Evolutionary conservation across 768 basidiomycete genomes (phyloP), one percentile per base, ranked within the genome.

Genomic region (Omphalotus guepiniiformis): DNA sequence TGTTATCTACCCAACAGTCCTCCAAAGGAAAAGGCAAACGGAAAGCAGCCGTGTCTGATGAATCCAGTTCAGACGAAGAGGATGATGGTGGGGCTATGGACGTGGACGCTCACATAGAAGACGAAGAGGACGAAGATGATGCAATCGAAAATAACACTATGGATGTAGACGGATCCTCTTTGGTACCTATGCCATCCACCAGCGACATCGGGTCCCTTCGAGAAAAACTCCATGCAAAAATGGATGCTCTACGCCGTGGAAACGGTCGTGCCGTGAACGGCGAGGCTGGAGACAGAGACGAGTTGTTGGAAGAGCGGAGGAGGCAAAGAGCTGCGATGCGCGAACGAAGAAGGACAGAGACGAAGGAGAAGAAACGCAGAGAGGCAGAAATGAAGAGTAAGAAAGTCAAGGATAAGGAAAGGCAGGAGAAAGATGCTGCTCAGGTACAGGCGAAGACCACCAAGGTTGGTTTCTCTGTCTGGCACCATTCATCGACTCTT

Each of bases 261-360:
- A 66, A 67, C 9, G 48, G 57, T 53, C 49, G 61, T 3, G 51
- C 52, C 18, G 59, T 46, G 22, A 55, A 55, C 39, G 57, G 58
- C 2, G 76, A 79, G 57, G 71, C 80, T 8, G 76, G 73, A 5
- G 83, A 84, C 58, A 82, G 78, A 59, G 93, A 97, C 59, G 90
- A 83, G 51, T 62, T 97, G 38, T 62, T 97, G 42, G 88, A 92
- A 58, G 88, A 92, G 63, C 73, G 88, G 44, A 70, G 93, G 51
- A 65, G 67, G 55, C 83, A 89, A 58, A 72, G 92, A 4, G 93
- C 85, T 0, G 80, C 84, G 27, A 74, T 96, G 74, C 75, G 93
- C 18, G 94, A 97, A 65, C 78, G 82, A 48, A 70, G 95, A 55
- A 68, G 93, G 59, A 88, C 86, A 58, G 87, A 89, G 70, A 89